Conservation (phyloP, 805 yeast genomes). For the Kuraishia cidri region DNA sequence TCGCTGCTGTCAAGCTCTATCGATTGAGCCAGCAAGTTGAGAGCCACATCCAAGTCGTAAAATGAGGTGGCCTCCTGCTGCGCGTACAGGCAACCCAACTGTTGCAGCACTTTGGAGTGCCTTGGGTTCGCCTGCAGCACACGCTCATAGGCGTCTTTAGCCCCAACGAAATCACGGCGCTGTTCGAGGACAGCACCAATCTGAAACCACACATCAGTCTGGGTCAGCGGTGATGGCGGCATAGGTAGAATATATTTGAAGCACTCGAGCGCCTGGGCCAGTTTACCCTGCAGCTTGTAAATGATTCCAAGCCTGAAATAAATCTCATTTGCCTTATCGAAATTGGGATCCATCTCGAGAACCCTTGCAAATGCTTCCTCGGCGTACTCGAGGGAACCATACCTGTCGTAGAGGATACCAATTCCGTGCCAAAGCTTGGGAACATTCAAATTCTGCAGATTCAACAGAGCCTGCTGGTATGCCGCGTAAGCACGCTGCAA, state of each 20-base stretch:
- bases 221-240: conserved; percentile 95
- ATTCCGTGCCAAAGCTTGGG: conserved; percentile 99
- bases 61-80: conserved; percentile 59
- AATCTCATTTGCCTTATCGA: conserved; percentile 93
- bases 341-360: conserved; percentile 89
- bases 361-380: conserved; percentile 98
- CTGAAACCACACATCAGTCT: conserved; percentile 98
- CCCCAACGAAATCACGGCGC: conserved; percentile 84
- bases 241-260: conserved; percentile 83
- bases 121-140: conserved; percentile 84
- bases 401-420: conserved; percentile 92
- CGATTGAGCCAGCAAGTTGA: conserved; percentile 75
- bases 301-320: conserved; percentile 95
- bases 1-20: conserved; percentile 84
- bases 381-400: conserved; percentile 94
- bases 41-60: conserved; percentile 77
- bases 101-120: conserved; percentile 94
- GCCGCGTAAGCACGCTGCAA: conserved; percentile 93
- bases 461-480: conserved; percentile 91
- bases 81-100: conserved; percentile 90
- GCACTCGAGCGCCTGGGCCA: conserved; percentile 84
- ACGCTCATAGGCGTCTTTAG: conserved; percentile 91
- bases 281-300: conserved; percentile 88
- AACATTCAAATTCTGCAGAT: conserved; percentile 85
- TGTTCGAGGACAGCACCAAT: conserved; percentile 94